Evolutionary conservation across 108 stramenopile species (phyloP).

Genomic region (Licmophora abbreviata): DNA sequence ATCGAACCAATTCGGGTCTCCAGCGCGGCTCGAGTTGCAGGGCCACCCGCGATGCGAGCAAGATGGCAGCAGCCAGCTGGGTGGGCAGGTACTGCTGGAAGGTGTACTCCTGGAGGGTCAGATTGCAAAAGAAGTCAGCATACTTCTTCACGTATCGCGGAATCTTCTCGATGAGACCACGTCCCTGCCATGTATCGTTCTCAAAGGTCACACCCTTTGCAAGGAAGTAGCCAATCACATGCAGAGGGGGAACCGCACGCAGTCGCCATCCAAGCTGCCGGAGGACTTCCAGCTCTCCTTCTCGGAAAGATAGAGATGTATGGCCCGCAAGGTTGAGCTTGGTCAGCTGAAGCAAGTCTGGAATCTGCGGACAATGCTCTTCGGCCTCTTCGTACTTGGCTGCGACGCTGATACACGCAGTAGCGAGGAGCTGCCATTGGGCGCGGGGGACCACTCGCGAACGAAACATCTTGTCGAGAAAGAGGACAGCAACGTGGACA

Average conservation of each 20-base stretch:
- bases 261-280: conserved; percentile 69
- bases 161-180: conserved; percentile 81
- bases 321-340: conserved; percentile 62
- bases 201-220: conserved; percentile 68
- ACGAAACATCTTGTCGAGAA: conserved; percentile 82
- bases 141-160: conserved; percentile 90
- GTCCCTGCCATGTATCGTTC: conserved; percentile 79
- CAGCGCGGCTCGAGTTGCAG: conserved; percentile 76
- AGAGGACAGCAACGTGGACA: conserved; percentile 75
- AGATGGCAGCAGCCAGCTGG: conserved; percentile 75
- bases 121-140: conserved; percentile 91
- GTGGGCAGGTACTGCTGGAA: conserved; percentile 86
- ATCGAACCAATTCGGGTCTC: conserved; percentile 58
- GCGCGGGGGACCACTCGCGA: conserved; percentile 55
- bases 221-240: conserved; percentile 75
- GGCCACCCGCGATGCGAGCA: conserved; percentile 73
- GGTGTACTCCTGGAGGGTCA: conserved; percentile 84
- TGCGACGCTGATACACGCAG: conserved; percentile 81
- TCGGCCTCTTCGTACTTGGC: conserved; percentile 91
- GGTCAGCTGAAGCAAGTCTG: conserved; percentile 73
- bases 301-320: conserved; percentile 76
- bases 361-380: conserved; percentile 84
- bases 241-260: conserved; percentile 74
- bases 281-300: conserved; percentile 79
- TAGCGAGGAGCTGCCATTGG: conserved; percentile 89